Conservation (phyloP, 805 yeast species). For the Saturnispora halmiae region DNA sequence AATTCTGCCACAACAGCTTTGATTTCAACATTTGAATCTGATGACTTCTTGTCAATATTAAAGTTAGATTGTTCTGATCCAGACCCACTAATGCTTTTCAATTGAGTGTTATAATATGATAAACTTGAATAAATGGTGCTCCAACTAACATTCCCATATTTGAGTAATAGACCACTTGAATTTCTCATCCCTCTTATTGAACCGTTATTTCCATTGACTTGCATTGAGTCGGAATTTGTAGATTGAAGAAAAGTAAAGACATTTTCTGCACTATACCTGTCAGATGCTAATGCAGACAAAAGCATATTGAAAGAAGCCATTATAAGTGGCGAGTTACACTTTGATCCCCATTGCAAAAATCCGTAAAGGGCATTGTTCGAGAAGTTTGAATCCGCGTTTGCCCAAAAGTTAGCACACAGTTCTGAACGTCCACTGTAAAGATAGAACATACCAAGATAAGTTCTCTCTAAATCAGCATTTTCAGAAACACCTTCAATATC, state of each 20-base stretch:
- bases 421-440: constrained; percentile 56
- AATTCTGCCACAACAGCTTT: constrained; percentile 40
- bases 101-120: constrained; percentile 25
- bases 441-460: constrained; percentile 66
- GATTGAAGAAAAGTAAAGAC: constrained; percentile 40
- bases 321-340: constrained; percentile 66
- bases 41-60: neutral
- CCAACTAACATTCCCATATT: constrained; percentile 29
- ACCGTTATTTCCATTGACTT: constrained; percentile 8
- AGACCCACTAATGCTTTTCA: constrained; percentile 13
- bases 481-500: constrained; percentile 56
- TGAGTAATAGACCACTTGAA: constrained; percentile 19
- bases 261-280: constrained; percentile 44
- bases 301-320: constrained; percentile 74
- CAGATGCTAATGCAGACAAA: constrained; percentile 63
- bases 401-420: constrained; percentile 57
- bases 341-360: constrained; percentile 82
- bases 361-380: constrained; percentile 61
- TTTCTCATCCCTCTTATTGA: constrained; percentile 5
- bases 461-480: constrained; percentile 79
- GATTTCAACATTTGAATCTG: neutral
- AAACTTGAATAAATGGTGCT: constrained; percentile 29
- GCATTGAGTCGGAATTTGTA: constrained; percentile 18
- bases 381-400: constrained; percentile 28
- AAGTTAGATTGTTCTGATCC: neutral